Percentiles rank a stretch among this genome's conserved stretches.
These are phyloP conservation scores for Plasmodium yoelii DNA, from an alignment of 169 alveolate genomes.

Conservation along the genomic window DNA sequence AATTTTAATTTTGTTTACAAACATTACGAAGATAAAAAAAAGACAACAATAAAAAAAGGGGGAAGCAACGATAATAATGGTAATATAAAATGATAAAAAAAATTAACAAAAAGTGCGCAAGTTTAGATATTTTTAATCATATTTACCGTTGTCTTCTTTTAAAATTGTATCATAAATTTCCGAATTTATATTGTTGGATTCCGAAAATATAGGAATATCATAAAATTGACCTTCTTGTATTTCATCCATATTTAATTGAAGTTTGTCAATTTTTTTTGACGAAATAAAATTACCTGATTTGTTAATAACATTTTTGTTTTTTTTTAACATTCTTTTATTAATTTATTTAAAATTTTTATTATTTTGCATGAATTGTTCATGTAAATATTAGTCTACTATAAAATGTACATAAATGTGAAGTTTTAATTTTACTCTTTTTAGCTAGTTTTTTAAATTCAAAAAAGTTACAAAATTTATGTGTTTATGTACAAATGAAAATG, in stretches of 20 bases:
- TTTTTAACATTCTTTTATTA: conserved; percentile 27
- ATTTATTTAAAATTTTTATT: background rate
- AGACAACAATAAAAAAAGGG: background rate
- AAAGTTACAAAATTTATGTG: conserved; percentile 6
- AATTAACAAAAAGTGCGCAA: background rate
- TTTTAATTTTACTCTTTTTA: too few relatives aligned
- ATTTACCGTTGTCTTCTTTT: conserved; percentile 3
- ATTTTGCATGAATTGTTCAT: conserved; percentile 12
- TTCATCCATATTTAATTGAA: background rate
- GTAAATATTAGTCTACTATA: conserved; percentile 10
- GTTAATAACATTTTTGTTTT: conserved; percentile 5
- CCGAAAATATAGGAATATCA: conserved; percentile 23
- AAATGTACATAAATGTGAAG: background rate
- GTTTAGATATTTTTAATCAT: background rate
- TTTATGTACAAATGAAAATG: background rate
- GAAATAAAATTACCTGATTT: conserved; percentile 12
- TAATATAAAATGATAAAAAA: background rate
- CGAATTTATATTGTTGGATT: conserved; percentile 16
- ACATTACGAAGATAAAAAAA: background rate
- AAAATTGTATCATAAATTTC: conserved; percentile 36
- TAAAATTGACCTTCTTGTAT: background rate
- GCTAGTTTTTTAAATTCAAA: background rate
- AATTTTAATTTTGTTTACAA: background rate
- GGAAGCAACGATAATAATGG: background rate
- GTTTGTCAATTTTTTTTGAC: conserved; percentile 1